phyloP scores from a whole-genome alignment of 495 filamentous ascomycete genomes.

The Annulohypoxylon nitens region DNA sequence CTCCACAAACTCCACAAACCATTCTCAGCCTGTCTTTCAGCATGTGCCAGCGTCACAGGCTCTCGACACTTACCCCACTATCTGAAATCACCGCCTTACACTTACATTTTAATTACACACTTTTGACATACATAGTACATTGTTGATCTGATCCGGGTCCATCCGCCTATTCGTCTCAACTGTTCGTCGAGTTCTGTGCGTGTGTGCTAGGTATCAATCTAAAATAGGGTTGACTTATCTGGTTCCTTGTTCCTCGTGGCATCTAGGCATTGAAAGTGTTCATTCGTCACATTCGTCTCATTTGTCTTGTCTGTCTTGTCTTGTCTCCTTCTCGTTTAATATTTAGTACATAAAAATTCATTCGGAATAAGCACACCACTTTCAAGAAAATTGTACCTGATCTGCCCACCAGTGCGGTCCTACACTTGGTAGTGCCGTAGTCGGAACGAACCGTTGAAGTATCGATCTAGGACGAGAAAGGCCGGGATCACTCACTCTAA shows the following conservation, averaged over 20 bases:
- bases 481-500: slow-evolving; percentile 21
- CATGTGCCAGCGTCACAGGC: slow-evolving; percentile 50
- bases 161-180: background rate
- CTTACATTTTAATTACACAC: slow-evolving; percentile 18
- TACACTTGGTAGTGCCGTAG: slow-evolving; percentile 7
- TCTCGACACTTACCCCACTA: slow-evolving; percentile 41
- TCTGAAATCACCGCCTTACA: slow-evolving; percentile 16
- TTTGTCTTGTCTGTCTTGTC: background rate
- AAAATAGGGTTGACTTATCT: slow-evolving; percentile 26
- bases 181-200: slow-evolving; percentile 18
- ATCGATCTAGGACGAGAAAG: slow-evolving; percentile 31
- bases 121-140: slow-evolving; percentile 9
- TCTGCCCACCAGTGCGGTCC: slow-evolving; percentile 20
- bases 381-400: slow-evolving; percentile 18
- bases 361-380: slow-evolving; percentile 9
- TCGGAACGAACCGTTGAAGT: slow-evolving; percentile 32
- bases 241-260: slow-evolving; percentile 8
- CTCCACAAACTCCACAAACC: background rate
- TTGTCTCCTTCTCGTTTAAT: slow-evolving; percentile 11
- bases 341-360: slow-evolving; percentile 31
- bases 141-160: background rate
- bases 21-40: slow-evolving; percentile 44
- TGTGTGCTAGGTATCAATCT: background rate
- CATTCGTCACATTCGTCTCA: background rate
- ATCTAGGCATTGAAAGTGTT: background rate